Conservation (phyloP, 2,329 filamentous ascomycete genomes). For the Tolypocladium album region DNA sequence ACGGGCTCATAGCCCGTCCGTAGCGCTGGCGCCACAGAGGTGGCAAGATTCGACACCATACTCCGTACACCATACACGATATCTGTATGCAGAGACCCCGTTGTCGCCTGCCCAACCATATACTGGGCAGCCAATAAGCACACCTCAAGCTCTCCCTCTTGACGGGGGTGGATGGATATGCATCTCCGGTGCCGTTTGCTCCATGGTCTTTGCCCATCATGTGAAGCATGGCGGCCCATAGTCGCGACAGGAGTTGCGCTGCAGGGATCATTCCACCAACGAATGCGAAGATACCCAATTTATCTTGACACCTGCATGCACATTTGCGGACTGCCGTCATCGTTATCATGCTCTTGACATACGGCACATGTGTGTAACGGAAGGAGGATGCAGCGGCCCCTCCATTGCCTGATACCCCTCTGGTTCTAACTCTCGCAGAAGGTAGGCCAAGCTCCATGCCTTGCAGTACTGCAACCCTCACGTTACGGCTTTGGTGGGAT, state of each 20-base stretch:
- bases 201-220: background rate
- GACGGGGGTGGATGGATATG: background rate
- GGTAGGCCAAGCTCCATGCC: conserved; percentile 6
- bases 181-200: background rate
- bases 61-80: background rate
- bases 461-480: conserved; percentile 1
- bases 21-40: background rate
- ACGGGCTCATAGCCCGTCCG: no score
- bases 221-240: background rate
- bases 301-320: background rate
- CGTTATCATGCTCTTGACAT: background rate
- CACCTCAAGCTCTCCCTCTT: background rate
- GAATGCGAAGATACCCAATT: conserved; percentile 3
- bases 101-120: background rate
- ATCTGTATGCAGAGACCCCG: background rate
- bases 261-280: background rate
- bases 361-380: background rate
- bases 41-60: background rate
- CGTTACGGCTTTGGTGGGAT: background rate
- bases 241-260: background rate
- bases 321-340: background rate
- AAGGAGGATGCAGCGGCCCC: background rate
- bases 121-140: background rate
- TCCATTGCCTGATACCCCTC: conserved; percentile 3
- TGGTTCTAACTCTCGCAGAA: conserved; percentile 7